Percentiles rank a stretch among this genome's conserved stretches.
Conservation (phyloP, 257 asterid species). For the Phtheirospermum japonicum region DNA sequence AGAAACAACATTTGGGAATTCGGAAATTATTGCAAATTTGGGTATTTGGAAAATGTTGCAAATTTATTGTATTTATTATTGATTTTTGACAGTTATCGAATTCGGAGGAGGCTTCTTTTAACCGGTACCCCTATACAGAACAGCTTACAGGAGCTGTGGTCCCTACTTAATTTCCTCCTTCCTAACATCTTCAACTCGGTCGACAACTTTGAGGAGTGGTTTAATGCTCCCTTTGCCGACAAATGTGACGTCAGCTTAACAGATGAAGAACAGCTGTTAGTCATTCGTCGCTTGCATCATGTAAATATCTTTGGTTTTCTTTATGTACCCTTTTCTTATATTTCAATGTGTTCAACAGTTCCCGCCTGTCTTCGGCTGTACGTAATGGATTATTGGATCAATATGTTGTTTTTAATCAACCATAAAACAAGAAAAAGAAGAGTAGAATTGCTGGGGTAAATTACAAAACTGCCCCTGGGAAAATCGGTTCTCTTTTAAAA, state of each 20-base stretch:
- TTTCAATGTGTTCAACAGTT: conserved; percentile 58
- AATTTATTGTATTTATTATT: conserved; percentile 16
- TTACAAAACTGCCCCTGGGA: too few relatives aligned
- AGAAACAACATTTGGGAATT: neutral
- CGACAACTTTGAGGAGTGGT: conserved; percentile 94
- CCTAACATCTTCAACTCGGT: conserved; percentile 92
- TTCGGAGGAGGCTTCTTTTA: conserved; percentile 88
- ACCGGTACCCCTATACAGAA: conserved; percentile 99
- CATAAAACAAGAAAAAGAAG: neutral
- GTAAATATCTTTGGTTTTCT: conserved; percentile 39
- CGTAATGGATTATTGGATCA: conserved; percentile 12
- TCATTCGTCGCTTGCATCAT: conserved; percentile 96
- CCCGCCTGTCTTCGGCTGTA: conserved; percentile 98
- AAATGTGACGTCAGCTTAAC: conserved; percentile 81
- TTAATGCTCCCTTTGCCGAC: conserved; percentile 95
- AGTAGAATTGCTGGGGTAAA: neutral
- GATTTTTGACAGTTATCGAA: conserved; percentile 66
- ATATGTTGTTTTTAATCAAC: neutral
- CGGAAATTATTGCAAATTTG: neutral
- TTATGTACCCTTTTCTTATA: neutral
- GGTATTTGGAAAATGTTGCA: neutral
- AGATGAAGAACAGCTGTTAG: conserved; percentile 85
- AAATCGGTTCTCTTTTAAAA: too few relatives aligned
- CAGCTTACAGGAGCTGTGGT: conserved; percentile 95
- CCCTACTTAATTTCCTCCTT: conserved; percentile 95